Base-by-base conservation (phyloP, 352 stramenopile genomes). In the Phytopythium helicoides region DNA sequence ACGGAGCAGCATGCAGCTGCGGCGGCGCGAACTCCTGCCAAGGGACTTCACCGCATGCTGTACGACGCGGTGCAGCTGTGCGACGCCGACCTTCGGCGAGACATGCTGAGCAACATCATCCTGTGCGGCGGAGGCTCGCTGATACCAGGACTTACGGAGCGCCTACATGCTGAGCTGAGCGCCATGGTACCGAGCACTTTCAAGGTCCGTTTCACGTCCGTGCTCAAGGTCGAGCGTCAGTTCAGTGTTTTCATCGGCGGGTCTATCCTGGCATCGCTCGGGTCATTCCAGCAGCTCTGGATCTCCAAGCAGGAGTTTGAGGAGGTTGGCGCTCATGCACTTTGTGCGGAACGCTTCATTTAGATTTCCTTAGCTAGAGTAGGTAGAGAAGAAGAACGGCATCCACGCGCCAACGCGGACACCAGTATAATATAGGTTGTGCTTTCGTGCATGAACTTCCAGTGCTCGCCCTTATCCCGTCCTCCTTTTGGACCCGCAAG, bases 261-360 rank as follows among this genome's bases (percentile, higher is more conserved):
- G 18, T 93, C 81, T 45, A 93, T 96, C 49, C 67, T 96, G 23
- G 86, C 86, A 34, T 94, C 82, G 46, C 70, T 96, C 31, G 84
- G 84, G 8, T 93, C 85, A 6, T 96, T 96, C 61, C 84, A 96
- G 70, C 85, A 94, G 46, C 64, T 96, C 2, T 96, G 86, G 86
- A 71, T 95, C 56, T 94, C 86, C 21, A 88, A 87, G 57, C 66
- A 66, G 51, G 86, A 96, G 61, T 96, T 80, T 53, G 85, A 96
- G 8, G 86, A 96, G 60, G 60, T 81, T 25, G 86, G 86, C 35
- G 77, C 76, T 12, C 64, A 82, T 33, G 65, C 75, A 16, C 62
- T 96, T 34, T 89, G 76, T 36, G 71, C 72, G 5, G 67, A 90
- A 25, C 82, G 86, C 26, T 92, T 95, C 56, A 65, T 64, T 33